Base-by-base conservation (phyloP, 2,329 filamentous ascomycete genomes). In the Acrocalymma vagum region DNA sequence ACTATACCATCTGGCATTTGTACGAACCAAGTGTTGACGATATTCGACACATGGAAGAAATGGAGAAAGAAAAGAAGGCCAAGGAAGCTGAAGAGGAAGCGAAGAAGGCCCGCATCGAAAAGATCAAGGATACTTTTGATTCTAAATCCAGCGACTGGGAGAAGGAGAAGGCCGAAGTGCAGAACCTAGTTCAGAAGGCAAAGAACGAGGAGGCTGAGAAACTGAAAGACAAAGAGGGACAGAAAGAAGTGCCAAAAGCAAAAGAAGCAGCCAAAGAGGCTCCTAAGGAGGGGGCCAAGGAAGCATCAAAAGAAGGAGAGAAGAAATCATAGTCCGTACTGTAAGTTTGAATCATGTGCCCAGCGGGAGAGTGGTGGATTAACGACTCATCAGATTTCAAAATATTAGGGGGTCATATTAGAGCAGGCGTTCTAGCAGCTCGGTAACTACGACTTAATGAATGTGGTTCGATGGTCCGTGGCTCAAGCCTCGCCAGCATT, bases 21-120 rank as follows among this genome's bases (percentile, higher is more conserved):
- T 99, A 99, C 76, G 94, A 99, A 72, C 94, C 94, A n/a, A 96
- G 90, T 61, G 89, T 96, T 11, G 94, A 99, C 63, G 94, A 99
- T 62, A 89, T 97, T 50, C 86, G 88, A 45, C 94, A 97, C 64
- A 99, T 99, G 94, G 93, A 92, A 82, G 91, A 96, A 72, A 96
- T 97, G 93, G 93, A 97, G 65, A 79, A 85, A 52, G 92, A 97
- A 67, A 84, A 87, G 39, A 80, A 88, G 51, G 84, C 83, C 17
- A 87, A 85, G 31, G 93, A 96, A 69, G 81, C 84, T 20, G 90
- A 94, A 68, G 90, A 95, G 63, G 81, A 83, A 55, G 84, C 86
- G 47, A 85, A 86, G 62, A 81, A 82, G 16, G 86, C 90, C 46
- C 83, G 84, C 40, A 77, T 85, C 55, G 85, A 90, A 64, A 90